Percentiles rank a stretch among this genome's conserved stretches.
Conservation (phyloP, 2,329 filamentous ascomycete genomes). For the Pseudocercospora pini-densiflorae region DNA sequence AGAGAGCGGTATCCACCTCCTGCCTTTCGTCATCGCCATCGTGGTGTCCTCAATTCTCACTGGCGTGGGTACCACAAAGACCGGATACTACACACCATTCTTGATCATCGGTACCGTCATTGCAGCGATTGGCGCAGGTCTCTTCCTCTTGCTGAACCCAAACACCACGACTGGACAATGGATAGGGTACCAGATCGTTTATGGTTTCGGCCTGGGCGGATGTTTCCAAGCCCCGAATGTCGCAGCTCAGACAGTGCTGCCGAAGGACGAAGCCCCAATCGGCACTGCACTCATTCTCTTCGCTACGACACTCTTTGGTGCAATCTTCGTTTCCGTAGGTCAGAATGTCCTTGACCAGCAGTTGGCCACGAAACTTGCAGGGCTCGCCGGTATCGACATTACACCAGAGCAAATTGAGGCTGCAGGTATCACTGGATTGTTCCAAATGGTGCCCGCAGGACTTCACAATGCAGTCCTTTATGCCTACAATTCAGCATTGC, state of each 20-base stretch:
- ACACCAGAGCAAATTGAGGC: not conserved
- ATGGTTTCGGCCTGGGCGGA: conserved; percentile 36
- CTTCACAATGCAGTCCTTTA: conserved; percentile 22
- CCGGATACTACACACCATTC: conserved; percentile 57
- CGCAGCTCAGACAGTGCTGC: conserved; percentile 23
- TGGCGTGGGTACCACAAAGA: conserved; percentile 44
- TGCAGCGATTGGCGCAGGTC: conserved; percentile 47
- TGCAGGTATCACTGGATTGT: not conserved
- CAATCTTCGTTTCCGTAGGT: conserved; percentile 48
- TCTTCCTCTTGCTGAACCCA: conserved; percentile 30
- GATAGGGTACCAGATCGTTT: conserved; percentile 42
- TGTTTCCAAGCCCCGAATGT: conserved; percentile 41
- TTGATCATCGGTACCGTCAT: conserved; percentile 46
- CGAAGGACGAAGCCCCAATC: conserved; percentile 43
- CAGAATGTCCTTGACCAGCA: conserved; percentile 38
- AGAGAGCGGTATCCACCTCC: conserved; percentile 52
- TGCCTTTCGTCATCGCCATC: conserved; percentile 45
- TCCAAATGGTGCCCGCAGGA: not conserved
- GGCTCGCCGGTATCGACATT: not conserved
- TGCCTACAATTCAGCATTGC: conserved; percentile 5
- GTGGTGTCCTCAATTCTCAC: conserved; percentile 49
- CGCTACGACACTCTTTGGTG: conserved; percentile 48
- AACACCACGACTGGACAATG: conserved; percentile 33
- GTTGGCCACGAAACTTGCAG: not conserved
- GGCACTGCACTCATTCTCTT: conserved; percentile 47